Base-by-base conservation (phyloP, 75 land plant species). In the Picea glauca region DNA sequence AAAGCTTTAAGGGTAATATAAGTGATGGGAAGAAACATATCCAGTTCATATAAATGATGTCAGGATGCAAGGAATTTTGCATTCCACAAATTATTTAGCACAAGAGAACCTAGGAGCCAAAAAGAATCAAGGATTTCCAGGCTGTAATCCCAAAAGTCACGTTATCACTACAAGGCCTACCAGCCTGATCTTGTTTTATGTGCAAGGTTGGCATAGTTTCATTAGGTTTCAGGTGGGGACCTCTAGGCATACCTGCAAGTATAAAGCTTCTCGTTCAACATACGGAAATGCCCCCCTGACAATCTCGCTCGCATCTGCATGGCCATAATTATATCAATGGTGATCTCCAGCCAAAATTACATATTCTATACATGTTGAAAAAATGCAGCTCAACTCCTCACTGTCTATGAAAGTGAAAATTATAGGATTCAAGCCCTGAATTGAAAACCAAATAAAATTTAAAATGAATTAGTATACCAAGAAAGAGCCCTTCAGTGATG, bases 251-350 rank as follows among this genome's bases (percentile, higher is more conserved):
- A 96, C 99, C 88, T 90, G 93, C 98, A 90, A 75, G 99, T 96
- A 78, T 96, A 96, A 58, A 96, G 86, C 81, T 85, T 89, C 82
- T 96, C 98, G 73, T 96, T 96, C 46, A 96, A 60, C 97, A 92
- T 96, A 64, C 99, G 90, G 63, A 96, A 96, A 76, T 88, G 93
- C 4, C 99, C 95, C 26, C 99, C 99, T 12, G 91, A 81, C 38
- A 94, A 80, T 77, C 90, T 85, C 2, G 87, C 86, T 77, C 84
- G 82, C 93, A 96, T 93, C 99, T 96, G 90, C 77, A 88, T 21
- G 61, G 33, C 31, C 76, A 75, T 54, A 23, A 31, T 58, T 43
- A 57, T 70, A 7, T 20, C 43, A 32, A 20, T 70, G 43, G 56
- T 43, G 54, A 70, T 20, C 26, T 18, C 54, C 50, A 70, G 43